Conservation (phyloP, 179 eudicot genomes). For the Spinacia oleracea region DNA sequence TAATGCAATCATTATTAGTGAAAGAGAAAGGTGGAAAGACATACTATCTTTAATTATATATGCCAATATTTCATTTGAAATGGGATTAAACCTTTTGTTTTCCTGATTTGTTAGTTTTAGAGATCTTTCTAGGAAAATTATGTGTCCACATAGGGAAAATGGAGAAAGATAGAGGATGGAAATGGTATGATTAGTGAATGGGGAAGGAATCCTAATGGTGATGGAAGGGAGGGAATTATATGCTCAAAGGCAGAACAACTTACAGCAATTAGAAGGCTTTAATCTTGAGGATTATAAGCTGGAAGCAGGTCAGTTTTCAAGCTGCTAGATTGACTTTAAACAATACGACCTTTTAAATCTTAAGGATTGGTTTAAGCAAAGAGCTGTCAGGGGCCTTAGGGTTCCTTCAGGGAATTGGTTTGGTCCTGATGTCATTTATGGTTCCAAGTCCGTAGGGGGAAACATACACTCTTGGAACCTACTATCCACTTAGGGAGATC, state of each 20-base stretch:
- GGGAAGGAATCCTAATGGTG: neutral
- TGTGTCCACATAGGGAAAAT: neutral
- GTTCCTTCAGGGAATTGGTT: no score
- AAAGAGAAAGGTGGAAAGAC: neutral
- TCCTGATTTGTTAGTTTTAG: neutral
- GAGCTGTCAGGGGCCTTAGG: neutral
- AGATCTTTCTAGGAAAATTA: neutral
- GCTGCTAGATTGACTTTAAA: neutral
- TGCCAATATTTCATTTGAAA: neutral
- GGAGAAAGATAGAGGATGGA: neutral
- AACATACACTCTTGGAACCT: no score
- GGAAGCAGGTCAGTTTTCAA: neutral
- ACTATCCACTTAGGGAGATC: no score
- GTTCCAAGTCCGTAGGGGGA: no score
- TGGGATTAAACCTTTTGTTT: neutral
- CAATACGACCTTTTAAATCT: neutral
- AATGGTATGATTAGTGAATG: neutral
- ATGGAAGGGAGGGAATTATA: neutral
- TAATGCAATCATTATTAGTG: neutral
- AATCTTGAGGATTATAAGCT: neutral
- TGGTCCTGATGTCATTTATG: no score
- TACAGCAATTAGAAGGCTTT: neutral
- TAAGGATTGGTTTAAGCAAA: neutral
- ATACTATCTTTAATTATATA: neutral
- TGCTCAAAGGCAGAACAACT: neutral